Evolutionary conservation across 2,329 filamentous ascomycete species (phyloP).

Genomic region (Colletotrichum camelliae): DNA sequence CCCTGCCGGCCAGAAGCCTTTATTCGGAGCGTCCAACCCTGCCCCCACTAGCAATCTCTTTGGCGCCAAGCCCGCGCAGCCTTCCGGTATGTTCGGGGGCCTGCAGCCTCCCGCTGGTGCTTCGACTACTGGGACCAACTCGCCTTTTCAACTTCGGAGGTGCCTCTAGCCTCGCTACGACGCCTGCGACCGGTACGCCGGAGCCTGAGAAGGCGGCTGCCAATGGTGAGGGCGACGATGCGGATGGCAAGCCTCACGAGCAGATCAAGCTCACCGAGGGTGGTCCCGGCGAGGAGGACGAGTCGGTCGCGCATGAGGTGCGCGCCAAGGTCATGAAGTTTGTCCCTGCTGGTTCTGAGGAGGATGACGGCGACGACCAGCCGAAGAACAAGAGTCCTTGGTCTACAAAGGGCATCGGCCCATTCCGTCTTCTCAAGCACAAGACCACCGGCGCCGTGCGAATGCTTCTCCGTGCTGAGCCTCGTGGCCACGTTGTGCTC

Average conservation of each 20-base stretch:
- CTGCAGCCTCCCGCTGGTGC: conserved; percentile 47
- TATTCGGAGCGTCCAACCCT: conserved; percentile 7
- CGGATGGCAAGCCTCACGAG: conserved; percentile 66
- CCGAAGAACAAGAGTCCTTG: conserved; percentile 63
- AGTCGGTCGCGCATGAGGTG: conserved; percentile 72
- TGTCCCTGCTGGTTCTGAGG: conserved; percentile 48
- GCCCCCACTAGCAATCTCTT: conserved; percentile 19
- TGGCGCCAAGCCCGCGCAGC: conserved; percentile 23
- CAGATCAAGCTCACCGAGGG: conserved; percentile 74
- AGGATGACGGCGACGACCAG: conserved; percentile 46
- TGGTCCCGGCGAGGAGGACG: conserved; percentile 74
- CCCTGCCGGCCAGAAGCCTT: conserved; percentile 12
- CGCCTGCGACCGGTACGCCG: conserved; percentile 63
- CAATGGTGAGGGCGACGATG: conserved; percentile 40
- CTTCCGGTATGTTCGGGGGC: conserved; percentile 38
- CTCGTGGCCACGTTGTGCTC: conserved; percentile 74
- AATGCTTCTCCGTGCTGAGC: conserved; percentile 76
- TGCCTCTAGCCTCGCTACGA: conserved; percentile 66
- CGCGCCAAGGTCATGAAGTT: conserved; percentile 74
- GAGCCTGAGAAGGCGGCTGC: conserved; percentile 48
- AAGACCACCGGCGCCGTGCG: conserved; percentile 71
- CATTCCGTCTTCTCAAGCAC: conserved; percentile 75
- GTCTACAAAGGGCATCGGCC: conserved; percentile 74
- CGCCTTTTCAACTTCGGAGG: conserved; percentile 61
- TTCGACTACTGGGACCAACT: conserved; percentile 54